Conservation (phyloP, 1,284 basidiomycete species). For the Rhizopogon parksii region DNA sequence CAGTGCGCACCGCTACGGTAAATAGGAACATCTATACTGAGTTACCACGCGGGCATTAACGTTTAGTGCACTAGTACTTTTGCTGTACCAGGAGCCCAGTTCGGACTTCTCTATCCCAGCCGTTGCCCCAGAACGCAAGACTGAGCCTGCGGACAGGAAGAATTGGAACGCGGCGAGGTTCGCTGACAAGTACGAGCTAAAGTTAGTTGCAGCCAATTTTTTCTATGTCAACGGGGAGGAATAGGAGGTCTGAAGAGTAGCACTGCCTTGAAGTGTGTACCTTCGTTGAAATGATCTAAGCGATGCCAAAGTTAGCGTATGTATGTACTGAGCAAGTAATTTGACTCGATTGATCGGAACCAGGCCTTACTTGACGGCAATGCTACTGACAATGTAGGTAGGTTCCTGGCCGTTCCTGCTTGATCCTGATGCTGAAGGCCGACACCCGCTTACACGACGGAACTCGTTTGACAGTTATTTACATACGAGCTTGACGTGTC, state of each 20-base stretch:
- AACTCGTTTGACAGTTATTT: too few species aligned
- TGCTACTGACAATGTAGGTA: too few species aligned
- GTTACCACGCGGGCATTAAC: background rate
- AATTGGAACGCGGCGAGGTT: conserved; percentile 52
- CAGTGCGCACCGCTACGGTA: conserved; percentile 56
- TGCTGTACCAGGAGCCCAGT: conserved; percentile 56
- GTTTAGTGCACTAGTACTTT: conserved; percentile 36
- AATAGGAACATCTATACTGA: conserved; percentile 11
- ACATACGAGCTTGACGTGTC: too few species aligned
- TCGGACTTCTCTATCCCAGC: conserved; percentile 35
- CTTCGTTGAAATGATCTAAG: too few species aligned
- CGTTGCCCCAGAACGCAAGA: conserved; percentile 42
- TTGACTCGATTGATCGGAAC: too few species aligned
- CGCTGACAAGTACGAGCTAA: conserved; percentile 45
- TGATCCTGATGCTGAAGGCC: too few species aligned
- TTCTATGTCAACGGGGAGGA: conserved; percentile 31
- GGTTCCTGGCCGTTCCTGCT: too few species aligned
- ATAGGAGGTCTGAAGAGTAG: background rate
- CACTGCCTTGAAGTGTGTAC: too few species aligned
- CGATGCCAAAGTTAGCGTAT: too few species aligned
- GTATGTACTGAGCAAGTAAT: too few species aligned
- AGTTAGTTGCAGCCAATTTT: conserved; percentile 55
- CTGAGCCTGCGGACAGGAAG: conserved; percentile 39
- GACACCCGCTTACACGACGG: too few species aligned
- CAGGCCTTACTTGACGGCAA: too few species aligned